Percentiles rank a stretch among this genome's conserved stretches.
Evolutionary conservation across 2,329 filamentous ascomycete genomes (phyloP).

Genomic region (Teratosphaeria viscida): DNA sequence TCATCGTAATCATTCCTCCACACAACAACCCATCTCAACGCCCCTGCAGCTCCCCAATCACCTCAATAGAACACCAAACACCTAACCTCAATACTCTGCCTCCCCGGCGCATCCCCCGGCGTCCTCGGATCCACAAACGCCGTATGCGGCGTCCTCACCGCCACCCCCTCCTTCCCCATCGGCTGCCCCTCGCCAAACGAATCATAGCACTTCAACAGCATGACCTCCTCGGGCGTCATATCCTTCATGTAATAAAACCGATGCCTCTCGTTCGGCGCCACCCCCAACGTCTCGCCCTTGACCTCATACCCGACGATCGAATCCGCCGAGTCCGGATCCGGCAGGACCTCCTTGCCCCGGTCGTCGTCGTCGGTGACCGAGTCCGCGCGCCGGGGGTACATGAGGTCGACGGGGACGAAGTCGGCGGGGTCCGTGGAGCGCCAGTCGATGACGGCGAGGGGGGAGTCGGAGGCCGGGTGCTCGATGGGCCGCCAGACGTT

Average conservation of each 20-base stretch:
- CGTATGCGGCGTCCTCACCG: conserved; percentile 52
- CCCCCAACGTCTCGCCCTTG: conserved; percentile 52
- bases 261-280: conserved; percentile 48
- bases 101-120: conserved; percentile 54
- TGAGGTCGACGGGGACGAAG: conserved; percentile 50
- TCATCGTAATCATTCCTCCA: background rate
- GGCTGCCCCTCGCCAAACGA: conserved; percentile 33
- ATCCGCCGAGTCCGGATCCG: conserved; percentile 35
- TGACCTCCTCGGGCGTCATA: conserved; percentile 49
- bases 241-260: conserved; percentile 57
- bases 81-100: conserved; percentile 83
- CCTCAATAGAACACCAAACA: conserved; percentile 60
- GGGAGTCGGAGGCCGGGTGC: conserved; percentile 53
- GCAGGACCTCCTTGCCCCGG: conserved; percentile 47
- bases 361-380: conserved; percentile 39
- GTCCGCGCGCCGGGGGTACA: conserved; percentile 46
- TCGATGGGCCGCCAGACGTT: conserved; percentile 63
- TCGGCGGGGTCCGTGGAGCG: conserved; percentile 47
- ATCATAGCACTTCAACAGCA: conserved; percentile 44
- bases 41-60: background rate
- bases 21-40: background rate
- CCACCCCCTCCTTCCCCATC: conserved; percentile 28
- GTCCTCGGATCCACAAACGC: conserved; percentile 71
- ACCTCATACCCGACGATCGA: conserved; percentile 52
- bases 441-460: conserved; percentile 59